phyloP scores from a whole-genome alignment of 2,329 filamentous ascomycete genomes.

The Penicillium sp. region DNA sequence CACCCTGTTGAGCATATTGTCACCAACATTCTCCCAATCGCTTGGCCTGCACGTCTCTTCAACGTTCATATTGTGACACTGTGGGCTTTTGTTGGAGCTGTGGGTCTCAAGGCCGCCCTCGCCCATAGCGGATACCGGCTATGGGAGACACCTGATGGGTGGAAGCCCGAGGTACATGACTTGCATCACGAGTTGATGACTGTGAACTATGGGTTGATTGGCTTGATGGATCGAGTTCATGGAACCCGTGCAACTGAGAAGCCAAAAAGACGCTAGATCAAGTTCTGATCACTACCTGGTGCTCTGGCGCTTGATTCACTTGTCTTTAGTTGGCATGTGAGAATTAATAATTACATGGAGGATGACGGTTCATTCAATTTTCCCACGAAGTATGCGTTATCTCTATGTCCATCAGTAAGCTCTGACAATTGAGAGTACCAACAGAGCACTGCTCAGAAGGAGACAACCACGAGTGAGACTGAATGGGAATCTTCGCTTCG shows the following conservation, averaged over 20 bases:
- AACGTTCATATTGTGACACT: constrained; percentile 2
- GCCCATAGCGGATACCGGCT: constrained; percentile 8
- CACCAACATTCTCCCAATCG: constrained; percentile 3
- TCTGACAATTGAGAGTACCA: no score
- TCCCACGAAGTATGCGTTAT: no score
- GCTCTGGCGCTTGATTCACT: no score
- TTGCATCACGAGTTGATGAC: constrained; percentile 7
- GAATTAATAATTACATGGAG: no score
- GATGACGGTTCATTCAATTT: no score
- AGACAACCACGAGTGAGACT: no score
- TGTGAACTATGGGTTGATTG: constrained; percentile 10
- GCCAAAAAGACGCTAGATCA: no score
- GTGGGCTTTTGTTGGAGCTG: constrained; percentile 2
- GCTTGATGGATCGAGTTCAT: constrained; percentile 11
- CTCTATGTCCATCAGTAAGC: no score
- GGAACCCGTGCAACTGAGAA: background rate
- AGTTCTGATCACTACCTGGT: no score
- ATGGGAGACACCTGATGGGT: constrained; percentile 1
- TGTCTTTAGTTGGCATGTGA: no score
- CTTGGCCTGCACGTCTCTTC: background rate
- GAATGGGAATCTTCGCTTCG: no score
- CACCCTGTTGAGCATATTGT: constrained; percentile 10
- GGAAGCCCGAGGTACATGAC: constrained; percentile 7
- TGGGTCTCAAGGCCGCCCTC: constrained; percentile 5
- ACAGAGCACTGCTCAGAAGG: no score